phyloP scores from a whole-genome alignment of 1,139 yeast species.

The Pichia sp. region DNA sequence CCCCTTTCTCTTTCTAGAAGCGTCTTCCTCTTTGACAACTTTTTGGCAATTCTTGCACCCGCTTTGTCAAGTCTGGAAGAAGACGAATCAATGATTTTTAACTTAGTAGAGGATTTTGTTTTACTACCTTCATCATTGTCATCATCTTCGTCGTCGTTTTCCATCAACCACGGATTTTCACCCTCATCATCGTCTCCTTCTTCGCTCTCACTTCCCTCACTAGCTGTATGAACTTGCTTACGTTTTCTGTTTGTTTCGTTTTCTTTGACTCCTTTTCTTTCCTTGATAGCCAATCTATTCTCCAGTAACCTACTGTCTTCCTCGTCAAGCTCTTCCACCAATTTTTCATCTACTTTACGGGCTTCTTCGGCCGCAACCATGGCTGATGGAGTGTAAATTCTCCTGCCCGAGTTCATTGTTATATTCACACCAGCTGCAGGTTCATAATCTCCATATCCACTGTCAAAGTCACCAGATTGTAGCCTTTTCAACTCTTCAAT shows the following conservation, averaged over 20 bases:
- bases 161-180: slow-evolving; percentile 42
- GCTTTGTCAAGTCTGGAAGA: slow-evolving; percentile 49
- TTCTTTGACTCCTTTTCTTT: slow-evolving; percentile 12
- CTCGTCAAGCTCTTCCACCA: slow-evolving; percentile 48
- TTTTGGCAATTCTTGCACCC: slow-evolving; percentile 49
- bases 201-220: slow-evolving; percentile 1
- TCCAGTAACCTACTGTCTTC: slow-evolving; percentile 51
- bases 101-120: slow-evolving; percentile 42
- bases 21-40: slow-evolving; percentile 29
- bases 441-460: slow-evolving; percentile 32
- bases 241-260: slow-evolving; percentile 5
- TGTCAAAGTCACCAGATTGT: slow-evolving; percentile 43
- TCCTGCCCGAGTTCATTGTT: slow-evolving; percentile 71
- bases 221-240: slow-evolving; percentile 1
- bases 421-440: slow-evolving; percentile 43
- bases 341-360: slow-evolving; percentile 40
- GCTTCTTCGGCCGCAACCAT: slow-evolving; percentile 42
- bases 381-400: slow-evolving; percentile 75
- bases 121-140: slow-evolving; percentile 25
- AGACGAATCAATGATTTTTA: slow-evolving; percentile 52
- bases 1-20: slow-evolving; percentile 31
- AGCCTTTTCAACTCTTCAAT: slow-evolving; percentile 49
- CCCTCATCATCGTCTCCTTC: slow-evolving; percentile 34
- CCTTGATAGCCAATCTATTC: slow-evolving; percentile 32
- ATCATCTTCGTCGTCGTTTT: slow-evolving; percentile 25